Evolutionary conservation across 225 moss, liverwort and hornwort genomes (phyloP).

Genomic region (Bryum argenteum): DNA sequence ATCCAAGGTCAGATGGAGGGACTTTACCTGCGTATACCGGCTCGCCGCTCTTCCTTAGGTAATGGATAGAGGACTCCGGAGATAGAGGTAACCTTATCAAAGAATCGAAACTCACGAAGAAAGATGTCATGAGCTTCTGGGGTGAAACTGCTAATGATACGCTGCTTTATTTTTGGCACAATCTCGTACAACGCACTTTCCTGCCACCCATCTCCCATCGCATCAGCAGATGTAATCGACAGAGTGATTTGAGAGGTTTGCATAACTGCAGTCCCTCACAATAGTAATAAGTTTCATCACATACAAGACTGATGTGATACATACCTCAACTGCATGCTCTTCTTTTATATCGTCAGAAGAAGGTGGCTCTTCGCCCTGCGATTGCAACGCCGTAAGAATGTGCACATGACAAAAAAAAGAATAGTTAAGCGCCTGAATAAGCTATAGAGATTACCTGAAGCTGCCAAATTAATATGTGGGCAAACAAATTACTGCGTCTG

Average conservation of each 20-base stretch:
- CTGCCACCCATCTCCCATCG: constrained; percentile 38
- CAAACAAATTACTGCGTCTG: constrained; percentile 84
- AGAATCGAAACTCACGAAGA: constrained; percentile 74
- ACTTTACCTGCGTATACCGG: constrained; percentile 70
- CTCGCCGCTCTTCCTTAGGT: constrained; percentile 79
- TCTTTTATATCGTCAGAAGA: constrained; percentile 68
- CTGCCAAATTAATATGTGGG: constrained; percentile 90
- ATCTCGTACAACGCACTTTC: constrained; percentile 73
- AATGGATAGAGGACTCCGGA: constrained; percentile 79
- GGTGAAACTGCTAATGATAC: constrained; percentile 76
- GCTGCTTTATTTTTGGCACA: constrained; percentile 75
- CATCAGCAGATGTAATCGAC: constrained; percentile 21
- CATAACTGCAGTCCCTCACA: constrained; percentile 3
- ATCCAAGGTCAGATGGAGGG: background rate
- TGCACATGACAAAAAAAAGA: constrained; percentile 21
- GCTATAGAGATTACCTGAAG: constrained; percentile 60
- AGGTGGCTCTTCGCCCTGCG: constrained; percentile 83
- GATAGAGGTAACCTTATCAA: constrained; percentile 87
- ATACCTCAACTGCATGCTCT: constrained; percentile 55
- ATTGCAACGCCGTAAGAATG: constrained; percentile 24
- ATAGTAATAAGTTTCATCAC: constrained; percentile 11
- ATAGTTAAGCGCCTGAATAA: constrained; percentile 15
- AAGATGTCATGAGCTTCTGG: constrained; percentile 76
- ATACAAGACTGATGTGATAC: constrained; percentile 10
- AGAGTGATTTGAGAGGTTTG: constrained; percentile 14